A percentile compares a stretch with the other conserved stretches of the same genome.
These are phyloP conservation scores for Physcia stellaris DNA, from an alignment of 495 filamentous ascomycete genomes.

Conservation along the genomic window DNA sequence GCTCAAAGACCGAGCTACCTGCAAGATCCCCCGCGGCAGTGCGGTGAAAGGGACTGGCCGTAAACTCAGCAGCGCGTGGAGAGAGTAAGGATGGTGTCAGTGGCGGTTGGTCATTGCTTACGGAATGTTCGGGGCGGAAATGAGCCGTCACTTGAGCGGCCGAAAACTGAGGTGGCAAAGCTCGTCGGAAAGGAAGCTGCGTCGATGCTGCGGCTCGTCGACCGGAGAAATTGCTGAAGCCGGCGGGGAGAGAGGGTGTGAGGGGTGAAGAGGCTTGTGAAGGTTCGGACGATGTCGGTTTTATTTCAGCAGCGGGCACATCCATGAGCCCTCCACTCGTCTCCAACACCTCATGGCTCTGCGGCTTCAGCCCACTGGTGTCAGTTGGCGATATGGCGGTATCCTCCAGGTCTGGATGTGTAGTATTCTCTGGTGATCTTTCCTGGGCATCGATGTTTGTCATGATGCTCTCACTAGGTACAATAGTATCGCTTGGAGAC, in stretches of 20 bases:
- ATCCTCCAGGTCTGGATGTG: not conserved
- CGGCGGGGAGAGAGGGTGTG: slow-evolving; percentile 9
- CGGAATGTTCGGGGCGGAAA: slow-evolving; percentile 21
- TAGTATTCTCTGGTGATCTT: not conserved
- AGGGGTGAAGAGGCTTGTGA: not conserved
- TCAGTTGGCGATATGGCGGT: not conserved
- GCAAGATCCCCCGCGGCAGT: slow-evolving; percentile 24
- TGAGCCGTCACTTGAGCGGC: not conserved
- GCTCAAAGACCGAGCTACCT: slow-evolving; percentile 21
- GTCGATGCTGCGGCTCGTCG: slow-evolving; percentile 10
- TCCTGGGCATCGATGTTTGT: not conserved
- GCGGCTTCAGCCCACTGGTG: not conserved
- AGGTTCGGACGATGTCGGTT: not conserved
- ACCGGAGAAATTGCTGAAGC: slow-evolving; percentile 15
- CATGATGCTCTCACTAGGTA: not conserved
- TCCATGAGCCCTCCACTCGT: not conserved
- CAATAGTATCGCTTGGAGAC: slow-evolving; percentile 4
- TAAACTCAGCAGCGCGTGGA: slow-evolving; percentile 34
- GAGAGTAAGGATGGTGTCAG: slow-evolving; percentile 30
- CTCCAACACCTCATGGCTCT: not conserved
- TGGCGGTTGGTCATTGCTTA: slow-evolving; percentile 27
- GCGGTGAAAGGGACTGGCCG: slow-evolving; percentile 25
- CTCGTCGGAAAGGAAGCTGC: slow-evolving; percentile 8
- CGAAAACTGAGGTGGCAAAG: slow-evolving; percentile 2
- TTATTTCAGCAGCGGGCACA: not conserved